Percentiles rank a stretch among this genome's conserved stretches.
Conservation (phyloP, 345 rosid genomes). For the Hibiscus trionum region DNA sequence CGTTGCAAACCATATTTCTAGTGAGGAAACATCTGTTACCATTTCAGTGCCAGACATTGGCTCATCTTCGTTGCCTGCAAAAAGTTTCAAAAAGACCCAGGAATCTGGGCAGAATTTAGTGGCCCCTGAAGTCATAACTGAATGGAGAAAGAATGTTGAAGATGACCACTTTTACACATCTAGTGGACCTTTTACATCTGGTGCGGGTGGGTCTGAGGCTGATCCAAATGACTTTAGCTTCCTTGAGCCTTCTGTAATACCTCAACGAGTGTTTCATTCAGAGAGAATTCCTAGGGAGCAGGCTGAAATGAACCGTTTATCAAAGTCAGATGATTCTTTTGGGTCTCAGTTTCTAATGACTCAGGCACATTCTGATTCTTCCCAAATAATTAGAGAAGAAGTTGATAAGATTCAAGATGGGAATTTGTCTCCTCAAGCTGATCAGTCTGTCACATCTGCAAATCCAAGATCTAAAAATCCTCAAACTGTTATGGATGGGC, state of each 20-base stretch:
- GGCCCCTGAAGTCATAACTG: slow-evolving; percentile 38
- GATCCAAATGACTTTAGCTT: slow-evolving; percentile 40
- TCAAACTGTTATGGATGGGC: slow-evolving; percentile 43
- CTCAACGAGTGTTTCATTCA: slow-evolving; percentile 67
- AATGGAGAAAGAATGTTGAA: slow-evolving; percentile 34
- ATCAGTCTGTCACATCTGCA: slow-evolving; percentile 36
- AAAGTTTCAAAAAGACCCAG: slow-evolving; percentile 33
- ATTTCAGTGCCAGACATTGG: slow-evolving; percentile 20
- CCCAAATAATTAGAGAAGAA: slow-evolving; percentile 52
- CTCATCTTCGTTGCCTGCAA: slow-evolving; percentile 25
- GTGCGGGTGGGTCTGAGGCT: slow-evolving; percentile 36
- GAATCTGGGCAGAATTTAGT: slow-evolving; percentile 37
- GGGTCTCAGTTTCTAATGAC: slow-evolving; percentile 69
- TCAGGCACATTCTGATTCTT: slow-evolving; percentile 44
- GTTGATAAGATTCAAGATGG: slow-evolving; percentile 43
- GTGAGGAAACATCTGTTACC: slow-evolving; percentile 30
- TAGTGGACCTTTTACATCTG: slow-evolving; percentile 33
- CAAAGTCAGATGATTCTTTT: slow-evolving; percentile 86
- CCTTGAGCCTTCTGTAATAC: slow-evolving; percentile 46
- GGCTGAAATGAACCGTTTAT: slow-evolving; percentile 66
- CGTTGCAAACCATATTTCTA: slow-evolving; percentile 16
- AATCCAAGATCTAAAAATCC: slow-evolving; percentile 32
- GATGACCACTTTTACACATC: slow-evolving; percentile 38
- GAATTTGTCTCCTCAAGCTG: slow-evolving; percentile 39
- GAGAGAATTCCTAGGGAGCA: slow-evolving; percentile 70